Percentiles rank a stretch among this genome's conserved stretches.
Evolutionary conservation across 345 rosid species (phyloP).

Genomic region (Punica granatum): DNA sequence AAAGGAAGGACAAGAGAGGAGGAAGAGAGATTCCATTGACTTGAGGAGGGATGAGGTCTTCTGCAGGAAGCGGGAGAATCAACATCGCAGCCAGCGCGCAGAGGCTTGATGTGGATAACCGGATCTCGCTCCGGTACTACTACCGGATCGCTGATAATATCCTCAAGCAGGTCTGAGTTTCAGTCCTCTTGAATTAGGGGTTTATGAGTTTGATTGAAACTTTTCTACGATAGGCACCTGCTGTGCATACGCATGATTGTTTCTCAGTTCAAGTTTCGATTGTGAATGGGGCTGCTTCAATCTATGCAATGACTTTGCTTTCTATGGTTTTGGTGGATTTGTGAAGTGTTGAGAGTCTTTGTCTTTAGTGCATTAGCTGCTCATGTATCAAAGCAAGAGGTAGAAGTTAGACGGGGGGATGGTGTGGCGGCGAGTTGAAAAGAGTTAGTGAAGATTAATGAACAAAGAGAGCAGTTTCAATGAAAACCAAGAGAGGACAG

Average conservation of each 20-base stretch:
- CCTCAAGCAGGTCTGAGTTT: conserved; percentile 64
- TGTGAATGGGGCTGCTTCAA: neutral
- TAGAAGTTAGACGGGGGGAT: neutral
- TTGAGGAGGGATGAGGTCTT: conserved; percentile 44
- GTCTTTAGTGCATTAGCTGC: neutral
- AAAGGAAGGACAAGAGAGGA: neutral
- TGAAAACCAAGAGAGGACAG: neutral
- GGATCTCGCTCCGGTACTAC: conserved; percentile 73
- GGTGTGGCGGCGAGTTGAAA: neutral
- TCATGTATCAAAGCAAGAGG: neutral
- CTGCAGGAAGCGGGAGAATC: conserved; percentile 44
- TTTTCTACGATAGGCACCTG: neutral
- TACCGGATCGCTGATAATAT: conserved; percentile 84
- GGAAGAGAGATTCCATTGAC: neutral
- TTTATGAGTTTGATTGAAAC: conserved; percentile 2
- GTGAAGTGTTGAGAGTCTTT: neutral
- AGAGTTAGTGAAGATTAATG: neutral
- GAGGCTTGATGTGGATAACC: conserved; percentile 71
- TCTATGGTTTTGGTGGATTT: neutral
- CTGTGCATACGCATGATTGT: neutral
- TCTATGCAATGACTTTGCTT: neutral
- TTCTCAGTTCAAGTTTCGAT: neutral
- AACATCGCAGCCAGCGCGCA: conserved; percentile 70
- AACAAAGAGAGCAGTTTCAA: neutral
- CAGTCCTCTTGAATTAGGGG: neutral